Evolutionary conservation across 352 stramenopile genomes (phyloP).

Genomic region (Blastocystis sp.): DNA sequence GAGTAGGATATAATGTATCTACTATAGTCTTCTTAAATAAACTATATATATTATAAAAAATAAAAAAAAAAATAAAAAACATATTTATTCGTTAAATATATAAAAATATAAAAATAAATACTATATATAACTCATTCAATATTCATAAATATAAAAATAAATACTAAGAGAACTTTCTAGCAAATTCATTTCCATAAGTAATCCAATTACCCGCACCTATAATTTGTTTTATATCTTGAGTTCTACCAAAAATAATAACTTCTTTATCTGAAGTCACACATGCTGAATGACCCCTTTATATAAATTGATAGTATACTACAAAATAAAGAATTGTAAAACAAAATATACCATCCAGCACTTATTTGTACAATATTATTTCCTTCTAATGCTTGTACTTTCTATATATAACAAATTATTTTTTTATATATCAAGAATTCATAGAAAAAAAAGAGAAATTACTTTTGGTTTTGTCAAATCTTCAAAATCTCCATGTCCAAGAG

Average conservation of each 20-base stretch:
- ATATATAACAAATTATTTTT: too few relatives aligned
- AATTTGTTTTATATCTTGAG: slow-evolving; percentile 34
- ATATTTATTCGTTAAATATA: slow-evolving; percentile 21
- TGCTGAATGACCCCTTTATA: too few relatives aligned
- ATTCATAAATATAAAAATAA: too few relatives aligned
- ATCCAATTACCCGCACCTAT: slow-evolving; percentile 32
- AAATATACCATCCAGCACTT: slow-evolving; percentile 17
- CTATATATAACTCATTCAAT: too few relatives aligned
- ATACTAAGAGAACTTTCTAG: too few relatives aligned
- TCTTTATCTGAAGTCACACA: too few relatives aligned
- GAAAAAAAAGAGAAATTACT: not conserved
- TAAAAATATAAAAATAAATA: slow-evolving; percentile 6
- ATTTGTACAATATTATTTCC: slow-evolving; percentile 17
- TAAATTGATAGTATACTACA: slow-evolving; percentile 23
- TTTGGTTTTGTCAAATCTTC: slow-evolving; percentile 17
- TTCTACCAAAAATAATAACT: slow-evolving; percentile 33
- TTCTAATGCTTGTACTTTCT: slow-evolving; percentile 20
- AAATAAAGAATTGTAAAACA: not conserved
- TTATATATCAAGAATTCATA: too few relatives aligned
- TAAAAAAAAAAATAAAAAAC: not conserved
- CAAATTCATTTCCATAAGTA: too few relatives aligned
- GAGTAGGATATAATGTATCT: slow-evolving; percentile 23
- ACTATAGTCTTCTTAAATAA: slow-evolving; percentile 37
- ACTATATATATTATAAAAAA: too few relatives aligned
- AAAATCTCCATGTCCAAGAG: slow-evolving; percentile 30